Conservation (phyloP, 345 rosid genomes). For the Eucalyptus tenuipes region DNA sequence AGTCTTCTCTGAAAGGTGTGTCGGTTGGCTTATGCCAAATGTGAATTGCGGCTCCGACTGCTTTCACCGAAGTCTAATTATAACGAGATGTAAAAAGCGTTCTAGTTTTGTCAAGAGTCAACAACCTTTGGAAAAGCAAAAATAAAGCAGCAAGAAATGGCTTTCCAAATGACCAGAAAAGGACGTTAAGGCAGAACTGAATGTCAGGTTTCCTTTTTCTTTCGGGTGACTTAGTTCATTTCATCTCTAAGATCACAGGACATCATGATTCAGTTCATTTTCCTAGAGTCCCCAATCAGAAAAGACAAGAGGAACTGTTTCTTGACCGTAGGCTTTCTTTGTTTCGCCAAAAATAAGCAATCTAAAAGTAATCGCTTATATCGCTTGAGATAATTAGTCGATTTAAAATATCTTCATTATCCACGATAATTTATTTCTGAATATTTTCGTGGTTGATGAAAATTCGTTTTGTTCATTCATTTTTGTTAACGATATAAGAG, state of each 20-base stretch:
- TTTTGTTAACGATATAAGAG: not conserved
- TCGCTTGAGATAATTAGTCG: too few species aligned
- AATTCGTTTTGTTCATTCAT: too few species aligned
- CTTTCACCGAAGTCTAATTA: not conserved
- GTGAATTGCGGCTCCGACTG: not conserved
- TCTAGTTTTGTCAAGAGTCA: not conserved
- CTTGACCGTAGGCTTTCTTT: accelerated
- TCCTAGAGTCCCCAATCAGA: too few species aligned
- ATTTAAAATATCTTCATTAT: not conserved
- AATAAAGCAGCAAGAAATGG: not conserved
- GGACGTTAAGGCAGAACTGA: not conserved
- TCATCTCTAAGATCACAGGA: not conserved
- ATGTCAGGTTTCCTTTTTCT: not conserved
- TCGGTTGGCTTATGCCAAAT: not conserved
- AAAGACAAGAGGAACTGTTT: not conserved
- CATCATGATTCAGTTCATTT: not conserved
- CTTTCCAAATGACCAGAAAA: not conserved
- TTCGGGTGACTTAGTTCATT: not conserved
- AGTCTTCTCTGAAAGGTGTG: not conserved
- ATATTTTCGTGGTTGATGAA: too few species aligned
- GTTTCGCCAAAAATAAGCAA: accelerated
- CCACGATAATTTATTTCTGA: accelerated
- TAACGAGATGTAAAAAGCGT: not conserved
- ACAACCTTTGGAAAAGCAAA: not conserved
- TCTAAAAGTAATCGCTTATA: too few species aligned